Evolutionary conservation across 805 yeast species (phyloP).

Genomic region (Kodamaea sagamina): DNA sequence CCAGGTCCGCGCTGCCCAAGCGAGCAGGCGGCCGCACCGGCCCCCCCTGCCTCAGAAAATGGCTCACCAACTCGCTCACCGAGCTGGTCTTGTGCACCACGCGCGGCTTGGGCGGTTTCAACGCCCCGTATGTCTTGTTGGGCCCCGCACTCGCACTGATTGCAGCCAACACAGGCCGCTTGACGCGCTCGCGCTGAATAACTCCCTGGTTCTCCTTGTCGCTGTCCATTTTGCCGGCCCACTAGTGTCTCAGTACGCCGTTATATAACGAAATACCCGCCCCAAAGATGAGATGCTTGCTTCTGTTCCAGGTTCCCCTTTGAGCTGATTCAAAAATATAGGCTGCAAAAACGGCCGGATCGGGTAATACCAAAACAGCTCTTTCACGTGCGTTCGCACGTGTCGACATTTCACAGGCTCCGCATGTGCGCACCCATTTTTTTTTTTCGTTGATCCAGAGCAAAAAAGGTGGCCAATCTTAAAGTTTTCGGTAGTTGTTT

Average conservation of each 20-base stretch:
- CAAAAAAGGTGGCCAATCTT: slow-evolving; percentile 5
- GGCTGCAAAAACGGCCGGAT: slow-evolving; percentile 1
- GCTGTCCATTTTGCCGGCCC: background rate
- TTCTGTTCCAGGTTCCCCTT: background rate
- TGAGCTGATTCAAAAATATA: background rate
- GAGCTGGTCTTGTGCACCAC: slow-evolving; percentile 8
- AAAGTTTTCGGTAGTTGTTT: slow-evolving; percentile 2
- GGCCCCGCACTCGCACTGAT: background rate
- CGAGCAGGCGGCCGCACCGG: slow-evolving; percentile 2
- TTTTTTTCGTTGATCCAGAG: slow-evolving; percentile 8
- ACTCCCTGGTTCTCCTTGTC: slow-evolving; percentile 8
- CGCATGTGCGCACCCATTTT: slow-evolving; percentile 1
- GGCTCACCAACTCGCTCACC: slow-evolving; percentile 12
- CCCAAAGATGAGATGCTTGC: slow-evolving; percentile 6
- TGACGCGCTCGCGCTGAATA: background rate
- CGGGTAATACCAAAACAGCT: background rate
- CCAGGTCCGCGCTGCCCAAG: background rate
- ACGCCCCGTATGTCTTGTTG: background rate
- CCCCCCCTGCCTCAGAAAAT: slow-evolving; percentile 4
- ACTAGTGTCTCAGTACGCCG: background rate
- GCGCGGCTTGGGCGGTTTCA: background rate
- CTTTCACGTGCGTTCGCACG: background rate
- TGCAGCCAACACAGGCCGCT: slow-evolving; percentile 1
- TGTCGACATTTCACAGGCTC: slow-evolving; percentile 1
- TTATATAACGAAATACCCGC: slow-evolving; percentile 1